These are phyloP conservation scores for Stagonosporopsis tanaceti DNA, from an alignment of 2,329 filamentous ascomycete genomes.

Conservation along the genomic window DNA sequence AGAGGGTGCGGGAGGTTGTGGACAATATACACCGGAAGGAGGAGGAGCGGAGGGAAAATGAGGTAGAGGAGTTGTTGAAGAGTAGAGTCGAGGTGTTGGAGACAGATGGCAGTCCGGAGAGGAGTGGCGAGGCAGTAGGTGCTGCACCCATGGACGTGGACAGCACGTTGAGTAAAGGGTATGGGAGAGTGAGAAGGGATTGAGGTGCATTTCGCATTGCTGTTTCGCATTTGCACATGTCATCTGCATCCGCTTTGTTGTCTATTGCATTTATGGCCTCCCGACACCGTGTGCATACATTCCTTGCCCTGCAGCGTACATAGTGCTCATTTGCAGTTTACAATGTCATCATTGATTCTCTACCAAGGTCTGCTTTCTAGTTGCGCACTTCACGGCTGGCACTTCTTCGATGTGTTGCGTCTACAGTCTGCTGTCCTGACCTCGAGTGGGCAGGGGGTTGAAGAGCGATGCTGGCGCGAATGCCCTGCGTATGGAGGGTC, in stretches of 20 bases:
- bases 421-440: too few relatives aligned
- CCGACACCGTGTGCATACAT: neutral
- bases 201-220: neutral
- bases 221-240: neutral
- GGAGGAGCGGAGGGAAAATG: constrained; percentile 42
- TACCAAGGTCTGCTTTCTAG: neutral
- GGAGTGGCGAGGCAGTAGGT: neutral
- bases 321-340: neutral
- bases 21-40: constrained; percentile 29
- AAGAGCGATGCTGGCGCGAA: too few relatives aligned
- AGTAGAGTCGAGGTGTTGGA: constrained; percentile 29
- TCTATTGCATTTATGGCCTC: neutral
- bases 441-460: too few relatives aligned
- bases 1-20: constrained; percentile 29
- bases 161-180: constrained; percentile 29
- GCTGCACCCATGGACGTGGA: constrained; percentile 25
- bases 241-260: neutral
- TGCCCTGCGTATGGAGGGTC: too few relatives aligned
- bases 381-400: too few relatives aligned
- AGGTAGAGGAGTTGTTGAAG: constrained; percentile 44
- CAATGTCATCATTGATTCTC: neutral
- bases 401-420: too few relatives aligned
- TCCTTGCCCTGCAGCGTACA: neutral
- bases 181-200: constrained; percentile 18
- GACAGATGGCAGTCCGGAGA: constrained; percentile 12